Evolutionary conservation across 768 basidiomycete species (phyloP), one percentile per base, ranked within the genome.

Genomic region (Boletus rubescentipes): DNA sequence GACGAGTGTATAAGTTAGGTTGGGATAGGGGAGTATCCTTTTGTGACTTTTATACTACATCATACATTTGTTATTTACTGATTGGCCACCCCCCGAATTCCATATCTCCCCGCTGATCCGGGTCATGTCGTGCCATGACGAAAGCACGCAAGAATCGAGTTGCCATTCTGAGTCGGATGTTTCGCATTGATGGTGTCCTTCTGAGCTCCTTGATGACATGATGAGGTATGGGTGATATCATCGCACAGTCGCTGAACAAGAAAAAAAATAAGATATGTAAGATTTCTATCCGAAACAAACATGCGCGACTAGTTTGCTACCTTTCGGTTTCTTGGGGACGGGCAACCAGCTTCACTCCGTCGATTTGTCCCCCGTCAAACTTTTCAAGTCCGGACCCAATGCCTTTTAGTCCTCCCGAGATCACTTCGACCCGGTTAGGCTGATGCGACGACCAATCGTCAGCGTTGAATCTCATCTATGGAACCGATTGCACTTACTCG

Each of bases 291-390:
- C 53, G 39, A 60, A 39, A 65, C 31, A 57, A 40, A 32, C 45
- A 42, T 55, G 53, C 51, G 23, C 59, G 48, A 54, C 65, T 50
- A 63, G 38, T 44, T 21, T 59, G 62, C 67, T 68, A 68, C 67
- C 67, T 67, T 69, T 71, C 67, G 9, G 74, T 78, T 45, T 79
- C 78, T 61, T 75, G 72, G 9, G 79, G 79, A 44, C 60, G 70
- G 51, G 66, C 70, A 46, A 80, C 69, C 35, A 81, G 60, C 61
- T 80, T 81, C 23, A 72, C 61, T 4, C 76, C 77, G 42, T 77
- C 78, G 16, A 80, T 72, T 55, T 73, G 62, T 31, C 72, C 71
- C 4, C 68, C 65, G 54, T 73, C 65, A 61, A 82, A 60, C 41
- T 73, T 68, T 61, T 72, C 67, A 44, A 83, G 60, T 9, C 75